Evolutionary conservation across 1,284 basidiomycete genomes (phyloP).

Genomic region (Cutaneotrichosporon sp.): DNA sequence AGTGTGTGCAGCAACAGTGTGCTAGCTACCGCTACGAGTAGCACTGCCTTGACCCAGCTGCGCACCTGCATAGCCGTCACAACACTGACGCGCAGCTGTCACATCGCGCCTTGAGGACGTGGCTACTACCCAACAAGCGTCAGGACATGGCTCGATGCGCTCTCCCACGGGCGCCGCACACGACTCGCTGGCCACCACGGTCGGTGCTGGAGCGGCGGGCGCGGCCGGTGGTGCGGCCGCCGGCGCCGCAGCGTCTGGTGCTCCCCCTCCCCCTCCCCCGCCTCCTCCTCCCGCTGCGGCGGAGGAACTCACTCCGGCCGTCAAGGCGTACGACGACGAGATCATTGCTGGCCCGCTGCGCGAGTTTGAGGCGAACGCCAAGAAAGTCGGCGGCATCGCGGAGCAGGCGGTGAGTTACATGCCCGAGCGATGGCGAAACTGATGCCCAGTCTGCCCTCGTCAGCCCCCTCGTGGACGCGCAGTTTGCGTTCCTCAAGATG

Average conservation of each 20-base stretch:
- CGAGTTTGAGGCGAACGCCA: conserved; percentile 68
- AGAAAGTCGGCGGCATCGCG: conserved; percentile 66
- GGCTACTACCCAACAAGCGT: conserved; percentile 52
- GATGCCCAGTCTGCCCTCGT: conserved; percentile 62
- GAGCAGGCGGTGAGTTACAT: conserved; percentile 68
- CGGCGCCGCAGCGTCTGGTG: conserved; percentile 38
- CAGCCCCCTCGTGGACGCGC: conserved; percentile 62
- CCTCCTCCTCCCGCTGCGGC: conserved; percentile 47
- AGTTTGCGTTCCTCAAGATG: conserved; percentile 64
- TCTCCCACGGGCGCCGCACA: conserved; percentile 43
- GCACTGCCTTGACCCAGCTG: conserved; percentile 6
- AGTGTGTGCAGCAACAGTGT: no score
- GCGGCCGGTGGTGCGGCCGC: conserved; percentile 42
- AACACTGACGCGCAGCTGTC: conserved; percentile 59
- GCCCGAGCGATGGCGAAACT: not conserved
- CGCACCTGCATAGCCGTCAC: not conserved
- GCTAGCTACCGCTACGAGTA: no score
- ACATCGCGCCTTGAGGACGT: conserved; percentile 93
- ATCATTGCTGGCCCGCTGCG: conserved; percentile 63
- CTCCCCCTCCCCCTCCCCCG: conserved; percentile 46
- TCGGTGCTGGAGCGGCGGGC: conserved; percentile 29
- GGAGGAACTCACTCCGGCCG: conserved; percentile 55
- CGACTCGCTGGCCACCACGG: conserved; percentile 36
- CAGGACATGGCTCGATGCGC: conserved; percentile 21
- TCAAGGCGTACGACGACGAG: conserved; percentile 68